Conservation (phyloP, 176 grass and related monocot genomes). For the Paspalum vaginatum region DNA sequence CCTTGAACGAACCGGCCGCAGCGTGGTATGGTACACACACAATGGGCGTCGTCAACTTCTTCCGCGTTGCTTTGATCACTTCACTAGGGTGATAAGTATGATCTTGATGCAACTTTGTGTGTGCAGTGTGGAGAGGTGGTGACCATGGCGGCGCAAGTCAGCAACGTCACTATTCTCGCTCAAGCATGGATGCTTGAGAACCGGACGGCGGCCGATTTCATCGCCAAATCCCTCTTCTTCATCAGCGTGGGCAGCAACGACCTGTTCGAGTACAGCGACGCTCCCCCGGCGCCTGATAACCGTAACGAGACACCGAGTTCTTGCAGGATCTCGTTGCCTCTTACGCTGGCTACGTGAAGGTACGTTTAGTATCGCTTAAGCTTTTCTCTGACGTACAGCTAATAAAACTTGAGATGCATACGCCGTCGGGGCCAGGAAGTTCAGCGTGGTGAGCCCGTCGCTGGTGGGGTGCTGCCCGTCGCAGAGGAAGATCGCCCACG, state of each 20-base stretch:
- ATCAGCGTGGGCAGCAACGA: conserved; percentile 77
- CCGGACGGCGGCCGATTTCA: conserved; percentile 3
- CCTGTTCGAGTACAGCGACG: conserved; percentile 48
- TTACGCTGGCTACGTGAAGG: conserved; percentile 37
- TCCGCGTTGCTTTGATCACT: too few relatives aligned
- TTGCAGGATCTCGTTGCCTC: conserved; percentile 22
- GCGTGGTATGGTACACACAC: conserved; percentile 11
- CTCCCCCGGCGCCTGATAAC: too few relatives aligned
- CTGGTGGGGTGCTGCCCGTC: conserved; percentile 57
- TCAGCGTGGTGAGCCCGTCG: conserved; percentile 48
- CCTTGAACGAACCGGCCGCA: conserved; percentile 23
- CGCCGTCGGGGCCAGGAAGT: conserved; percentile 43
- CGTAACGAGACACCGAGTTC: neutral
- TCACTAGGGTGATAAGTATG: too few relatives aligned
- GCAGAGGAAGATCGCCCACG: neutral
- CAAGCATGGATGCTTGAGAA: neutral
- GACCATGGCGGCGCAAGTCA: conserved; percentile 41
- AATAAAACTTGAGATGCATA: too few relatives aligned
- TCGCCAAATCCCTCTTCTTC: conserved; percentile 60
- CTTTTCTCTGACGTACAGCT: too few relatives aligned
- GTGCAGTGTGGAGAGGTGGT: neutral
- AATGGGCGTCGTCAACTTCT: neutral
- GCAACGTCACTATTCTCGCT: conserved; percentile 31
- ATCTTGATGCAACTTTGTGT: too few relatives aligned
- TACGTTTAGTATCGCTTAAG: too few relatives aligned